Evolutionary conservation across 2,329 filamentous ascomycete genomes (phyloP).

Genomic region (Biscogniauxia sp.): DNA sequence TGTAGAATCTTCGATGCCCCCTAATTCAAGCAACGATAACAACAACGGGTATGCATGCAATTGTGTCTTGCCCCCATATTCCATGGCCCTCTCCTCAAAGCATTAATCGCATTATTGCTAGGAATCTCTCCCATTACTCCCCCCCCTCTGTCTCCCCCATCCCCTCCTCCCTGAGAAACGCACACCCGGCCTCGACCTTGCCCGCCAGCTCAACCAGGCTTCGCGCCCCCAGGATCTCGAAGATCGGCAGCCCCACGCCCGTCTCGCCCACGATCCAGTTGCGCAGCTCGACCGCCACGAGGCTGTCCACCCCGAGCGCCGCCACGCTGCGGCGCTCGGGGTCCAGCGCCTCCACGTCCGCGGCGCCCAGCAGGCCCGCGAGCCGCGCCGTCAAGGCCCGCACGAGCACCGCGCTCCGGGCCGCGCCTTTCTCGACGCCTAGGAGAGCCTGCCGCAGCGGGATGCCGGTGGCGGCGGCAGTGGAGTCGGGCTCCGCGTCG

Average conservation of each 20-base stretch:
- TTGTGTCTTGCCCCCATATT: no score
- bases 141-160: background rate
- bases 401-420: background rate
- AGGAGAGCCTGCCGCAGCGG: conserved; percentile 1
- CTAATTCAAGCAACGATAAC: no score
- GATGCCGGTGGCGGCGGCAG: background rate
- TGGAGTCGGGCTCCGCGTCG: background rate
- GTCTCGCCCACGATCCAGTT: conserved; percentile 49
- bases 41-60: no score
- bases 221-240: conserved; percentile 40
- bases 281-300: conserved; percentile 49
- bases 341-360: conserved; percentile 40
- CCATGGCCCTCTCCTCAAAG: no score
- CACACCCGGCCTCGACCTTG: background rate
- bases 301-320: conserved; percentile 51
- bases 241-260: conserved; percentile 44
- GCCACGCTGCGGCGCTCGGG: conserved; percentile 33
- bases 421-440: background rate
- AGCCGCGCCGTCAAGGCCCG: conserved; percentile 1
- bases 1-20: no score
- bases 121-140: background rate
- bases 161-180: background rate
- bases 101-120: background rate
- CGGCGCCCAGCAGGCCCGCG: conserved; percentile 20
- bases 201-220: conserved; percentile 2